Evolutionary conservation across 78 protist genomes (phyloP).

Genomic region (Planoprotostelium fungivorum): DNA sequence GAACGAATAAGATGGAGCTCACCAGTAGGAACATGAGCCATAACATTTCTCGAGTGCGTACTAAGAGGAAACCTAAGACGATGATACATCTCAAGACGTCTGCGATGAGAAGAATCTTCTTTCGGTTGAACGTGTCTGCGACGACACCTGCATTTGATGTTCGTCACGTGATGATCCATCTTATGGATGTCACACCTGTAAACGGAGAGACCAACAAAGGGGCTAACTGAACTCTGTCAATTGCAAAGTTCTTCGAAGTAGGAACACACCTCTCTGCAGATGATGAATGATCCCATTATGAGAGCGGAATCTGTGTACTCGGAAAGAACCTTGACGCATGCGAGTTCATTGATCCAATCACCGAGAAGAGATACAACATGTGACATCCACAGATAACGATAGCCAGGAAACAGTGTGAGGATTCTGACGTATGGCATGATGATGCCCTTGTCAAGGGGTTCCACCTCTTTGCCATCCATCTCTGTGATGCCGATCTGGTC

Average conservation of each 20-base stretch:
- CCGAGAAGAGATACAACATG: background rate
- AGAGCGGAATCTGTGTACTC: slow-evolving; percentile 4
- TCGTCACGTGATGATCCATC: background rate
- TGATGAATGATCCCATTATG: slow-evolving; percentile 4
- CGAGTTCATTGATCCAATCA: slow-evolving; percentile 58
- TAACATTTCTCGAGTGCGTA: background rate
- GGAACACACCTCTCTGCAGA: slow-evolving; percentile 27
- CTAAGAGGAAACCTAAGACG: slow-evolving; percentile 16
- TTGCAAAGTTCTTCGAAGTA: background rate
- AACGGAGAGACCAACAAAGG: background rate
- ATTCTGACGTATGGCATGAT: background rate
- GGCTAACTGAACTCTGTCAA: background rate
- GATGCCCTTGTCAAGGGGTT: background rate
- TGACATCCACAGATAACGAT: background rate
- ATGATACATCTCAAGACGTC: slow-evolving; percentile 18
- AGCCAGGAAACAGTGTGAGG: background rate
- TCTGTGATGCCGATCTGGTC: too few relatives aligned
- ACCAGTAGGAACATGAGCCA: slow-evolving; percentile 34
- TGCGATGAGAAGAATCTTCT: slow-evolving; percentile 17
- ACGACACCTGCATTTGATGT: slow-evolving; percentile 23
- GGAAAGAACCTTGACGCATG: slow-evolving; percentile 22
- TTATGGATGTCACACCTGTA: too few relatives aligned
- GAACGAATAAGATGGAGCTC: background rate
- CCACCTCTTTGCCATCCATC: too few relatives aligned
- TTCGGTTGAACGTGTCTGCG: slow-evolving; percentile 34